phyloP scores from a whole-genome alignment of 2,329 filamentous ascomycete species.

The Cercospora sp. region DNA sequence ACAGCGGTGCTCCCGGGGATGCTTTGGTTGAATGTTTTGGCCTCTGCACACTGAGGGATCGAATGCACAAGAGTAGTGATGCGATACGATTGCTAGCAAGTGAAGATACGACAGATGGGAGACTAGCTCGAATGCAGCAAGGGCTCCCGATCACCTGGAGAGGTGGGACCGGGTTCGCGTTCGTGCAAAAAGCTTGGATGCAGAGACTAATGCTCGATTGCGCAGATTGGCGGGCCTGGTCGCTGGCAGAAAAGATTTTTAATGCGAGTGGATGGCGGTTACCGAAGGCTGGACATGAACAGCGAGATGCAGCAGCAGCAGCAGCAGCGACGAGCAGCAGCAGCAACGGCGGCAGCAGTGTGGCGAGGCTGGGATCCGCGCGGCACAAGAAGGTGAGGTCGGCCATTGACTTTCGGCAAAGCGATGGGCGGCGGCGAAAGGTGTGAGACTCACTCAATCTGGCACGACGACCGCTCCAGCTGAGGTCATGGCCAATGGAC shows the following conservation, averaged over 20 bases:
- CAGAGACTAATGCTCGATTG: constrained; percentile 4
- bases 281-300: neutral
- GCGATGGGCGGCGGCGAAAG: neutral
- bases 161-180: neutral
- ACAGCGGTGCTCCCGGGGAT: neutral
- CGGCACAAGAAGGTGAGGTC: constrained; percentile 18
- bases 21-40: neutral
- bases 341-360: no score
- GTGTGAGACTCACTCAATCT: neutral
- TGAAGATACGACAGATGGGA: neutral
- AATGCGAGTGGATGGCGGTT: neutral
- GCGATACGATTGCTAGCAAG: neutral
- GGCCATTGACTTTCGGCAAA: constrained; percentile 7
- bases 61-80: constrained; percentile 4
- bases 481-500: neutral
- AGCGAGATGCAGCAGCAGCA: neutral
- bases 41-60: neutral
- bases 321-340: neutral
- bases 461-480: neutral
- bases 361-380: constrained; percentile 8
- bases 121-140: constrained; percentile 4
- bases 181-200: neutral
- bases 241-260: neutral
- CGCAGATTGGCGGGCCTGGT: neutral
- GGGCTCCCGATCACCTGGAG: constrained; percentile 7